Percentiles rank a stretch among this genome's conserved stretches.
phyloP scores from a whole-genome alignment of 192 early-diverging fungal species.

The Funneliformis geosporum region DNA sequence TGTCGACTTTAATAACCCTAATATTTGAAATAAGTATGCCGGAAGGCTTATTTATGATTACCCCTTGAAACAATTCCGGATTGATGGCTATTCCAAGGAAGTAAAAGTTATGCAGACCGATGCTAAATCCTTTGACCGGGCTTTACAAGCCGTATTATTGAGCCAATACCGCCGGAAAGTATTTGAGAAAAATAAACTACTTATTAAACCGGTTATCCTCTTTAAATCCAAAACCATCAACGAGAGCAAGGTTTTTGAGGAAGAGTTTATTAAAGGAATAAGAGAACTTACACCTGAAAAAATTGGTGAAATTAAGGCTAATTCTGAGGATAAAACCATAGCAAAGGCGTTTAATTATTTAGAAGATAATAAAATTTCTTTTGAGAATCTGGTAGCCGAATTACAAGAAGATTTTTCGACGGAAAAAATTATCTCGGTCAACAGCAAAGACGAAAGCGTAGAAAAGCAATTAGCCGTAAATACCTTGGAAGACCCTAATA shows the following conservation, averaged over 20 bases:
- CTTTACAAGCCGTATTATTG: not conserved
- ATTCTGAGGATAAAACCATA: not conserved
- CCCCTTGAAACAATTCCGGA: not conserved
- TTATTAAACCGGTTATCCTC: not conserved
- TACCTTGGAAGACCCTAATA: not conserved
- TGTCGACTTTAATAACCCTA: not conserved
- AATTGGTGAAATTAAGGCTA: not conserved
- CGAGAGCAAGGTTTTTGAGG: not conserved
- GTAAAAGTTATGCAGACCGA: not conserved
- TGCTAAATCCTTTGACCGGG: constrained; percentile 3
- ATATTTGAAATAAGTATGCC: not conserved
- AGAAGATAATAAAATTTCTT: not conserved
- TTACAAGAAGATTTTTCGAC: not conserved
- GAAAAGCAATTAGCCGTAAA: not conserved
- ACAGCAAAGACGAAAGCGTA: not conserved
- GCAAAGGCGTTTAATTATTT: not conserved
- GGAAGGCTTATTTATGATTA: not conserved
- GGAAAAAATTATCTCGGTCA: not conserved
- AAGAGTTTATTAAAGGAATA: not conserved
- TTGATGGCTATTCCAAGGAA: not conserved
- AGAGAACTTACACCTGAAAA: not conserved
- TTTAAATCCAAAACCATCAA: constrained; percentile 9
- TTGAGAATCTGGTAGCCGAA: not conserved
- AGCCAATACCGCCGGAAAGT: constrained; percentile 1
- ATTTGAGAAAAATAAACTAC: not conserved